These are phyloP conservation scores for Trypanosoma cruzi DNA, from an alignment of 208 protist species.

Conservation along the genomic window DNA sequence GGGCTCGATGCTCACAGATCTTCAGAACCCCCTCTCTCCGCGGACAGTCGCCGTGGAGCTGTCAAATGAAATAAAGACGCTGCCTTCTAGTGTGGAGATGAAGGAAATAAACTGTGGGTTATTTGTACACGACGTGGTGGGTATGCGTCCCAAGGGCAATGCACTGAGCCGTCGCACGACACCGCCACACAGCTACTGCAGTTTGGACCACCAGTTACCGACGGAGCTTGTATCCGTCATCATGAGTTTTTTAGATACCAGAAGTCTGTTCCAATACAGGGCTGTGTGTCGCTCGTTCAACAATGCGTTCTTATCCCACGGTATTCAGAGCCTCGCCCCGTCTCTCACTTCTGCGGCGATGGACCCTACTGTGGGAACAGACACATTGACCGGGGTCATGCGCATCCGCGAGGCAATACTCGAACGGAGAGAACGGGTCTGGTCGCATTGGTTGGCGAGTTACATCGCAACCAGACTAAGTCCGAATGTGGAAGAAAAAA, in stretches of 20 bases:
- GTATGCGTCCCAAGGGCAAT: not conserved
- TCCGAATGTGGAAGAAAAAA: not conserved
- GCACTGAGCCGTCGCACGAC: not conserved
- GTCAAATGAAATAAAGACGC: too few relatives aligned
- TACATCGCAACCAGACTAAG: conserved; percentile 7
- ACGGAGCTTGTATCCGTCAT: conserved; percentile 1
- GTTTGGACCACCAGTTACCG: not conserved
- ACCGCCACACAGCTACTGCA: not conserved
- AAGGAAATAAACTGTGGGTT: not conserved
- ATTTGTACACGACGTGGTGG: not conserved
- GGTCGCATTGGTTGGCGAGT: conserved; percentile 9
- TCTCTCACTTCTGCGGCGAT: not conserved
- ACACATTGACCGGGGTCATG: conserved; percentile 14
- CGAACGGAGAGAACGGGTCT: not conserved
- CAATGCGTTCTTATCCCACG: conserved; percentile 17
- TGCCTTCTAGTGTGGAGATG: not conserved
- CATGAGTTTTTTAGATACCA: conserved; percentile 17
- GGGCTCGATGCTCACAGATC: too few relatives aligned
- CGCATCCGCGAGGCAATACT: conserved; percentile 1
- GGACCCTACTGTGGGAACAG: not conserved
- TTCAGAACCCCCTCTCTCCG: too few relatives aligned
- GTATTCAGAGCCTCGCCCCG: not conserved
- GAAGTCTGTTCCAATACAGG: conserved; percentile 10
- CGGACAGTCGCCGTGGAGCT: too few relatives aligned
- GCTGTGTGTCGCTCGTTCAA: conserved; percentile 21